These are phyloP conservation scores for Eucalyptus dawsonii DNA, from an alignment of 345 rosid genomes.

Conservation along the genomic window DNA sequence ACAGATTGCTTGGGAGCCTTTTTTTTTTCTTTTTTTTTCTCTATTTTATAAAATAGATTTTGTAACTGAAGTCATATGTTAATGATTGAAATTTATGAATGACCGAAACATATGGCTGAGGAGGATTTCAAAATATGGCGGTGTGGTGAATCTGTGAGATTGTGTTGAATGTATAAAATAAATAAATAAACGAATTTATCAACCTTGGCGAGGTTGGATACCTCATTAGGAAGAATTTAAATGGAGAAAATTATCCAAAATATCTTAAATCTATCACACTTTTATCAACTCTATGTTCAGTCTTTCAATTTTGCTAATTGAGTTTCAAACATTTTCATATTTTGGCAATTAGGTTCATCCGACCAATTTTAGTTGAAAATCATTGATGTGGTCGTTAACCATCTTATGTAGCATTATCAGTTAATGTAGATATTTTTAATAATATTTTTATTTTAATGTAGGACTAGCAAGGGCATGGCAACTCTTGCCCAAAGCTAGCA, in stretches of 20 bases:
- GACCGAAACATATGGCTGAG: too few species aligned
- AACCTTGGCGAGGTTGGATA: too few species aligned
- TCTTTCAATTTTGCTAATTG: accelerated
- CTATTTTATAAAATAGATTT: too few species aligned
- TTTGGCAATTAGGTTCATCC: accelerated
- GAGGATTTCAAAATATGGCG: too few species aligned
- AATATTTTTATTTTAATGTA: too few species aligned
- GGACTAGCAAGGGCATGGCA: too few species aligned
- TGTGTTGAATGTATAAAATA: accelerated
- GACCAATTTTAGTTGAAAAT: accelerated
- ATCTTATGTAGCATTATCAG: accelerated
- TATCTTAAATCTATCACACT: accelerated
- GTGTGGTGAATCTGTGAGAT: too few species aligned
- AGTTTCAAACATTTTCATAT: too few species aligned
- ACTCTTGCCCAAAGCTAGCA: accelerated
- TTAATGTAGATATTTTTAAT: accelerated
- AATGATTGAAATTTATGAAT: too few species aligned
- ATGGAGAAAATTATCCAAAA: accelerated
- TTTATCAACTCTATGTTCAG: accelerated
- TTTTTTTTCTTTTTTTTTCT: too few species aligned
- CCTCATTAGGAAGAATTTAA: accelerated
- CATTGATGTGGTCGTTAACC: accelerated
- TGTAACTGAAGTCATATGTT: accelerated
- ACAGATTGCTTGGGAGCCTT: too few species aligned
- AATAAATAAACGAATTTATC: too few species aligned